Evolutionary conservation across 2,329 filamentous ascomycete genomes (phyloP), one percentile per base, ranked within the genome.

Genomic region (Corinectria fuckeliana): DNA sequence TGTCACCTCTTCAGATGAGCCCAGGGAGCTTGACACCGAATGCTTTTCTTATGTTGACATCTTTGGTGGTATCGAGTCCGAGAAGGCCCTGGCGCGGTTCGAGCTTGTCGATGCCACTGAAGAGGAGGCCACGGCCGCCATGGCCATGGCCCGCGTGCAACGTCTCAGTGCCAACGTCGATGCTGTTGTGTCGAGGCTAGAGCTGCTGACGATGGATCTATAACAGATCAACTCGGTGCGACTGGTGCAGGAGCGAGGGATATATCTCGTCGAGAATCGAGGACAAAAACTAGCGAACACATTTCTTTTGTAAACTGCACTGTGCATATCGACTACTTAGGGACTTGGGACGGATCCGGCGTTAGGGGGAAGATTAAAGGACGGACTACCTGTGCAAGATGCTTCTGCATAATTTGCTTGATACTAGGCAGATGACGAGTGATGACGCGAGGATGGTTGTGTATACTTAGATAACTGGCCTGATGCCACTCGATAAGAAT

Each of bases 21-120:
- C 74, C 14, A 49, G 74, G 41, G 77, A 82, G 59, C 58, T 82
- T 23, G 77, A 83, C 56, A 75, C 78, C 16, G 81, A 81, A 11
- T 73, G 69, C 32, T 72, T 82, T 51, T 69, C 74, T 39, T 60
- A 75, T 62, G 57, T 77, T 60, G 72, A 80, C 63, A 74, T 83
- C 63, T 82, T 85, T 44, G 82, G 82, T 45, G 83, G 83, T 34
- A 77, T 91, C 59, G 79, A 83, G 60, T 72, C 84, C 1, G 88
- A 90, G 67, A 93, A 93, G 81, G 77, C 82, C 3, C 78, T 87
- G 47, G 78, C 85, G 13, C 82, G 85, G 48, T 86, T 85, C 68
- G 85, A 90, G 65, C 81, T 93, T n/a, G 78, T 91, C 26, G 83
- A 90, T 55, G 80, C 79, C 23, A 78, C 80, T 1, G 78, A 84